A percentile compares a stretch with the other conserved stretches of the same genome.
Conservation (phyloP, 345 rosid genomes). For the Eucalyptus rudis region DNA sequence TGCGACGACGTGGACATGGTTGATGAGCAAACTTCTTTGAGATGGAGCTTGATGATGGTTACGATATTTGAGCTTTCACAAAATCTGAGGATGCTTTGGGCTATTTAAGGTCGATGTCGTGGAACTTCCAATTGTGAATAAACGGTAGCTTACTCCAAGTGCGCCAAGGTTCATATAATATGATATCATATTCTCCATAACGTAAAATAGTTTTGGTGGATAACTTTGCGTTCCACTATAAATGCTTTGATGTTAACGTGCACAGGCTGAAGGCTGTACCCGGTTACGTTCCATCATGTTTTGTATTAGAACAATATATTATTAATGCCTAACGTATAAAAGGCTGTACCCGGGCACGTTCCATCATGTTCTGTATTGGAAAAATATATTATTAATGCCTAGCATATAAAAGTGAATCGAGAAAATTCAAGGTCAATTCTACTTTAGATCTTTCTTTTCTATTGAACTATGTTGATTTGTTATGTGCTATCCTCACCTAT, state of each 20-base stretch:
- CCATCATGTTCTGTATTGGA: background rate
- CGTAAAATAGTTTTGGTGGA: background rate
- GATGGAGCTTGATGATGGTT: background rate
- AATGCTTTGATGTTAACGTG: background rate
- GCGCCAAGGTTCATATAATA: background rate
- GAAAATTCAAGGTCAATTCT: background rate
- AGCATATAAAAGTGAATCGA: background rate
- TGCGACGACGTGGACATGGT: background rate
- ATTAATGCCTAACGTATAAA: background rate
- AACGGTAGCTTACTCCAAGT: background rate
- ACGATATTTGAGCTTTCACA: background rate
- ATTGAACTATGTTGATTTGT: background rate
- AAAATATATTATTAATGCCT: background rate
- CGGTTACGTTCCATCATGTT: background rate
- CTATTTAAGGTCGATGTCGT: background rate
- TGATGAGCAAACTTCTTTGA: background rate
- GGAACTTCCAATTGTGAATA: background rate
- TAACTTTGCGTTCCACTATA: background rate
- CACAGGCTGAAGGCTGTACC: background rate
- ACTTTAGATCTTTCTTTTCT: background rate
- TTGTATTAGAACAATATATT: background rate
- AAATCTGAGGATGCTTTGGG: background rate
- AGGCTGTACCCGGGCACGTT: background rate
- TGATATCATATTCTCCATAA: background rate
- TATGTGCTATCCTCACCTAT: background rate